Evolutionary conservation across 108 stramenopile genomes (phyloP).

Genomic region (Epipyxis sp.): DNA sequence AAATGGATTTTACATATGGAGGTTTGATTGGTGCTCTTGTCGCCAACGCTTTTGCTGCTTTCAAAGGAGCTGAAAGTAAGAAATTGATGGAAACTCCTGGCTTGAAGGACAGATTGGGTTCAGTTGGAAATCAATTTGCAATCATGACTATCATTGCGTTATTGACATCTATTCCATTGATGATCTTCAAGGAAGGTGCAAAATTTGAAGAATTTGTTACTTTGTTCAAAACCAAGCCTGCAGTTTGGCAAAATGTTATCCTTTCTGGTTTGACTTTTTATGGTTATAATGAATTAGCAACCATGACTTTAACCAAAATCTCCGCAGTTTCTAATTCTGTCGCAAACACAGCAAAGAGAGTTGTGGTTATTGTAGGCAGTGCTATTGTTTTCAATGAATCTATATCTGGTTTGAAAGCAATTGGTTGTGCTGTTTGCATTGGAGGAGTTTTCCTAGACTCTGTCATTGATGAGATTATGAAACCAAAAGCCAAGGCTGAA

Average conservation of each 20-base stretch:
- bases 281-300: slow-evolving; percentile 88
- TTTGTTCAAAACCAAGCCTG: slow-evolving; percentile 70
- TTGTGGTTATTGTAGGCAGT: slow-evolving; percentile 70
- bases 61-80: slow-evolving; percentile 90
- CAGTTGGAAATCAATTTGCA: slow-evolving; percentile 85
- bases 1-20: slow-evolving; percentile 80
- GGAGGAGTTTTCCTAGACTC: slow-evolving; percentile 84
- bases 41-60: slow-evolving; percentile 83
- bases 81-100: slow-evolving; percentile 85
- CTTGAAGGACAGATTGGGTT: slow-evolving; percentile 78
- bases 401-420: slow-evolving; percentile 74
- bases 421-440: slow-evolving; percentile 84
- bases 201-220: slow-evolving; percentile 72
- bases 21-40: slow-evolving; percentile 79
- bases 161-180: slow-evolving; percentile 70
- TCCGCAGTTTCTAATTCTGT: slow-evolving; percentile 85
- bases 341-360: slow-evolving; percentile 92
- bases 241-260: slow-evolving; percentile 71
- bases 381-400: slow-evolving; percentile 80
- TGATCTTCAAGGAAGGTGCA: slow-evolving; percentile 62
- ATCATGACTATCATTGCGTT: slow-evolving; percentile 77
- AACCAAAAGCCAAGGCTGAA: not conserved
- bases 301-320: slow-evolving; percentile 90
- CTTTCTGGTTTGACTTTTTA: slow-evolving; percentile 85
- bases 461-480: slow-evolving; percentile 43